Evolutionary conservation across 1,284 basidiomycete genomes (phyloP), one percentile per base, ranked within the genome.

Genomic region (Pholiota adiposa): DNA sequence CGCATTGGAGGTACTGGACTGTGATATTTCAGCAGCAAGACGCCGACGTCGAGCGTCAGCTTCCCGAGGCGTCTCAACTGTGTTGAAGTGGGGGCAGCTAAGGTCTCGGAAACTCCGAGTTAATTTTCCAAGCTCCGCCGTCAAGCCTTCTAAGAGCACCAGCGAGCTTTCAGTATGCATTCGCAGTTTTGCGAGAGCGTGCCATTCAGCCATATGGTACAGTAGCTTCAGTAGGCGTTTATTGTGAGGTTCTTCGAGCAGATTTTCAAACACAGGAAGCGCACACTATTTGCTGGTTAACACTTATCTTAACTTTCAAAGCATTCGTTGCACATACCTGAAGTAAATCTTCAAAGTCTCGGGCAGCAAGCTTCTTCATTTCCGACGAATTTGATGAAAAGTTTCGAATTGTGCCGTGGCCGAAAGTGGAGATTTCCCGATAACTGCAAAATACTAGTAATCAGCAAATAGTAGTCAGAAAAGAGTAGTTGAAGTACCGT

Each of bases 291-390:
- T 40, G 18, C 1, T 14, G 41, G 2, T 2, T 25, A 48, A 40
- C 4, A 14, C 19, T 7, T 50, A 3, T 21, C 3, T 41, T 23
- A 48, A 21, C 49, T 5, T 25, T 46, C 6, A 6, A 40, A 34
- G 2, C 21, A 43, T 29, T 18, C 8, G 4, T 29, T 7, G 6
- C 9, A 21, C 36, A 12, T 27, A 75, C 73, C 71, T 77, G 73
- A 31, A 78, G 67, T 0, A 77, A 49, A 44, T 78, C 75, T 60
- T 77, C 71, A 55, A 68, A 77, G 58, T 78, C 72, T 3, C 69
- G 64, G 0, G 73, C 76, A 0, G 73, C 73, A 40, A 76, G 48
- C 44, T 73, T 68, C 61, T 75, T 76, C 69, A 76, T 69, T 44
- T 72, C 73, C 6, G 73, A 74, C 0, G 63, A 63, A 56, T 76